These are phyloP conservation scores for Haplosporangium sp. DNA, from an alignment of 371 early-diverging fungal genomes.

Conservation along the genomic window DNA sequence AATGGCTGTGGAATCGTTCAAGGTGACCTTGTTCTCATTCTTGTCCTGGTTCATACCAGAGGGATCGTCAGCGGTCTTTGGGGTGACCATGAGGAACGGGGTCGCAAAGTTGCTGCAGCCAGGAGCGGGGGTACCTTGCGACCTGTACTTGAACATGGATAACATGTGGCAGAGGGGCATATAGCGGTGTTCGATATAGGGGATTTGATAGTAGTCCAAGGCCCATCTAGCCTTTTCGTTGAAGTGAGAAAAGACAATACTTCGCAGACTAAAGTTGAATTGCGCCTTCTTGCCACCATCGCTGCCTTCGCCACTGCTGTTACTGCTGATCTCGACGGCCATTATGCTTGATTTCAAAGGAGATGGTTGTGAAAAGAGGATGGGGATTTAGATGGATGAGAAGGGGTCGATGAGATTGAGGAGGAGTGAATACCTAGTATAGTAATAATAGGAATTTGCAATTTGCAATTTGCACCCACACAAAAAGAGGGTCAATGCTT, in stretches of 20 bases:
- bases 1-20: conserved; percentile 43
- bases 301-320: neutral
- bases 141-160: conserved; percentile 39
- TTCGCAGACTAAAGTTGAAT: conserved; percentile 14
- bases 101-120: conserved; percentile 18
- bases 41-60: neutral
- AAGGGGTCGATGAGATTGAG: neutral
- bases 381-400: neutral
- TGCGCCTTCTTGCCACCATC: conserved; percentile 1
- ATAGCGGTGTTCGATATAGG: conserved; percentile 40
- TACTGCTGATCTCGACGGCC: neutral
- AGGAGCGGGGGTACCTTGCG: conserved; percentile 4
- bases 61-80: neutral
- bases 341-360: neutral
- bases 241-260: conserved; percentile 48
- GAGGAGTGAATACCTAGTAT: neutral
- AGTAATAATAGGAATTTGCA: too few species aligned
- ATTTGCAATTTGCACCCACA: too few species aligned
- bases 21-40: neutral
- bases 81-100: conserved; percentile 19
- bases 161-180: conserved; percentile 32
- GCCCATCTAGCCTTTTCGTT: conserved; percentile 54
- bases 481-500: too few species aligned
- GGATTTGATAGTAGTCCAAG: conserved; percentile 46
- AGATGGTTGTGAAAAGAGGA: neutral